Percentiles rank a stretch among this genome's conserved stretches.
Conservation (phyloP, 2,329 filamentous ascomycete species). For the Berkeleyomyces basicola region DNA sequence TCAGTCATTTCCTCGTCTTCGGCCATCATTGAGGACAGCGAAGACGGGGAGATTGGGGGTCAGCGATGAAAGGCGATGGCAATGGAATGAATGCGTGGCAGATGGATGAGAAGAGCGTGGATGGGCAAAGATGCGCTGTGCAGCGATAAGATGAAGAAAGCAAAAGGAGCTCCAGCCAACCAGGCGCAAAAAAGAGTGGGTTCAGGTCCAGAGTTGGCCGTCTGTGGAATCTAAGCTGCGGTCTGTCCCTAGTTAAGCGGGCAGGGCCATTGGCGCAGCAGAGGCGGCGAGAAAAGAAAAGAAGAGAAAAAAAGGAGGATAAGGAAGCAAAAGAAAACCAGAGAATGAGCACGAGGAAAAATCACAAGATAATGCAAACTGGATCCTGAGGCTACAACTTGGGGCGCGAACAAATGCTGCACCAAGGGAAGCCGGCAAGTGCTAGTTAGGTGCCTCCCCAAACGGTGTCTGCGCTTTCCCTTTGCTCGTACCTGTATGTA, state of each 20-base stretch:
- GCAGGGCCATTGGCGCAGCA: background rate
- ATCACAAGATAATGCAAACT: background rate
- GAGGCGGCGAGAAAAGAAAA: background rate
- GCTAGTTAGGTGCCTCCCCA: background rate
- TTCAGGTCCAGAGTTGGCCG: background rate
- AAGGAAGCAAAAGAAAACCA: background rate
- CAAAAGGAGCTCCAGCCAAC: constrained; percentile 4
- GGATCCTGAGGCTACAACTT: background rate
- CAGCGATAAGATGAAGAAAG: constrained; percentile 11
- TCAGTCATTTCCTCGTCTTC: constrained; percentile 12
- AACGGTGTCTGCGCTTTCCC: background rate
- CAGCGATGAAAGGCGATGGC: background rate
- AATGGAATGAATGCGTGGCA: background rate
- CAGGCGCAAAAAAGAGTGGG: constrained; percentile 4
- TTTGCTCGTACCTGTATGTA: background rate
- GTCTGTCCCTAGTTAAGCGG: background rate
- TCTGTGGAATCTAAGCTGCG: background rate
- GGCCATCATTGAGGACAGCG: constrained; percentile 4
- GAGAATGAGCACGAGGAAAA: background rate
- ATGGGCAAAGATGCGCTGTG: constrained; percentile 4
- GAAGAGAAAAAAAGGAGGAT: background rate
- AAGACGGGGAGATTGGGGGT: background rate
- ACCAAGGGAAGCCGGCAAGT: background rate
- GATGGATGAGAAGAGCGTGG: background rate
- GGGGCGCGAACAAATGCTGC: background rate